These are phyloP conservation scores for Thalassiosira mediterranea DNA, from an alignment of 352 stramenopile species.

Conservation along the genomic window DNA sequence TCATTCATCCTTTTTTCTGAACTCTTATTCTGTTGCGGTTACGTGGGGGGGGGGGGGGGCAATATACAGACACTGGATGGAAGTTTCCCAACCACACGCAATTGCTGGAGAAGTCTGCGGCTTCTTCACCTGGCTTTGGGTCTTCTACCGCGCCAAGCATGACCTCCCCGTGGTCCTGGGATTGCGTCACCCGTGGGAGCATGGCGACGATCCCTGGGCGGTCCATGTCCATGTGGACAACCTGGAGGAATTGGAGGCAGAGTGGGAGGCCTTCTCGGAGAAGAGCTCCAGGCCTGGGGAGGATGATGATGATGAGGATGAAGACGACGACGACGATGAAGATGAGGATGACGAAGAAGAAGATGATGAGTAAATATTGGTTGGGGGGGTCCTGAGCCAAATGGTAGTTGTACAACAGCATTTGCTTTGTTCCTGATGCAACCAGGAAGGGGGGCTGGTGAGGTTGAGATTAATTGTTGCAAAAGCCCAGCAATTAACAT, in stretches of 20 bases:
- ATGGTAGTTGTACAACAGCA: too few relatives aligned
- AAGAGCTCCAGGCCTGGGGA: constrained; percentile 61
- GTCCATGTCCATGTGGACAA: constrained; percentile 50
- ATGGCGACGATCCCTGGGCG: constrained; percentile 56
- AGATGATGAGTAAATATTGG: too few relatives aligned
- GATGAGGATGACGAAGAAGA: constrained; percentile 19
- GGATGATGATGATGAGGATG: constrained; percentile 75
- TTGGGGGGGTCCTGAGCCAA: too few relatives aligned
- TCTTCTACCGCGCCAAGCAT: constrained; percentile 75
- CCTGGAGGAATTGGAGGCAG: constrained; percentile 35
- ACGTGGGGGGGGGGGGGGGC: too few relatives aligned
- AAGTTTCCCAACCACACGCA: constrained; percentile 36
- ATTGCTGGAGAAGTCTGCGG: constrained; percentile 65
- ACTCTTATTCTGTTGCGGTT: neutral
- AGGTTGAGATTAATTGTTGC: too few relatives aligned
- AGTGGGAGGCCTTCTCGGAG: constrained; percentile 62
- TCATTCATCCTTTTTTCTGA: neutral
- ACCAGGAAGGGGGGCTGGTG: too few relatives aligned
- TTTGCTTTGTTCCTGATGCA: too few relatives aligned
- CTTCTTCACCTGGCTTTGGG: constrained; percentile 77
- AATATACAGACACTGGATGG: constrained; percentile 40
- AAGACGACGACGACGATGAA: constrained; percentile 58
- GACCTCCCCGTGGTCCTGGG: constrained; percentile 74
- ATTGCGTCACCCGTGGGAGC: constrained; percentile 78
- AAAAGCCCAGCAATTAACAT: too few relatives aligned